Conservation (phyloP, 768 basidiomycete genomes). For the Boletellus sp. region DNA sequence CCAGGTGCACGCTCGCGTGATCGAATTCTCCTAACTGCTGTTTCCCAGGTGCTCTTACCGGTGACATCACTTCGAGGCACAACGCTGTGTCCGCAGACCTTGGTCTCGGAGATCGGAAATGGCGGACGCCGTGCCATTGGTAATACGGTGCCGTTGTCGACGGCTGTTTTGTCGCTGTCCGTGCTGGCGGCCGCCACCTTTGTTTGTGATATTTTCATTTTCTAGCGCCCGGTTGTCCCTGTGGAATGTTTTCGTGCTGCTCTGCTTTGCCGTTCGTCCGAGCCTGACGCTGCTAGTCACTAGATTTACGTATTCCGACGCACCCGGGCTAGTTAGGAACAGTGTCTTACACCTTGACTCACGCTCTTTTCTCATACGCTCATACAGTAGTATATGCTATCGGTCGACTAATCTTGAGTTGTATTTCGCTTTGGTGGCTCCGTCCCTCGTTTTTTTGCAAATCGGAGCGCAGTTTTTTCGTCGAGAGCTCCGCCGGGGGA, state of each 20-base stretch:
- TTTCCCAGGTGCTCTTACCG: slow-evolving; percentile 35
- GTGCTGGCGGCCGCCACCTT: slow-evolving; percentile 4
- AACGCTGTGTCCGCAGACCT: slow-evolving; percentile 17
- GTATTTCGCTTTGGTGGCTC: slow-evolving; percentile 16
- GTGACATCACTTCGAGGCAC: slow-evolving; percentile 23
- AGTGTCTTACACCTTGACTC: neutral
- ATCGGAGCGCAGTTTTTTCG: neutral
- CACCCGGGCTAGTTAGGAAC: neutral
- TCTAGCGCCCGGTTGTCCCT: neutral
- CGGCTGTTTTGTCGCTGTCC: neutral
- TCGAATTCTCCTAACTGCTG: neutral
- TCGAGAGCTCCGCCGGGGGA: too few relatives aligned
- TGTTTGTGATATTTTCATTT: slow-evolving; percentile 5
- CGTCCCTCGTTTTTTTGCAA: slow-evolving; percentile 1
- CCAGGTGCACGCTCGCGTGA: neutral
- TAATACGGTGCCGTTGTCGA: slow-evolving; percentile 7
- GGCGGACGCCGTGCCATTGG: neutral
- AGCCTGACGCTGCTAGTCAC: neutral
- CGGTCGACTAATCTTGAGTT: slow-evolving; percentile 4
- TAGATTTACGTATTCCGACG: neutral
- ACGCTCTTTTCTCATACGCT: neutral
- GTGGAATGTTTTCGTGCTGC: neutral
- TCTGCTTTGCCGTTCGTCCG: too few relatives aligned
- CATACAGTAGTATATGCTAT: slow-evolving; percentile 7
- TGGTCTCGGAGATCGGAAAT: slow-evolving; percentile 3